Conservation (phyloP, 106 monocot genomes). For the Dendrobium chrysotoxum region DNA sequence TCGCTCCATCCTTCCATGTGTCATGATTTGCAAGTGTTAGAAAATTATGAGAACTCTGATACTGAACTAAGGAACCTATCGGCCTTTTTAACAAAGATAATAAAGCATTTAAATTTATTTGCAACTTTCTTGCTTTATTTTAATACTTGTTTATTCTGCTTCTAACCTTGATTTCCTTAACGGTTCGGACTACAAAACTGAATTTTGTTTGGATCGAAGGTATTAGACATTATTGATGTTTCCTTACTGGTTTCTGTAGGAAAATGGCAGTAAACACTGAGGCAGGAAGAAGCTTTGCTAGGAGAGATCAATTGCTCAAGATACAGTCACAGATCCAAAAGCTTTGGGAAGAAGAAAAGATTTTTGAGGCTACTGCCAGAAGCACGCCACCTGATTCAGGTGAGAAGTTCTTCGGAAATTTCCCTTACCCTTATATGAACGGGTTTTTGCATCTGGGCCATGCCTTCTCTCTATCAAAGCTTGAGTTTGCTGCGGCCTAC, state of each 20-base stretch:
- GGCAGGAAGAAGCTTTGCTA: conserved; percentile 55
- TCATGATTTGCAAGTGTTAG: not conserved
- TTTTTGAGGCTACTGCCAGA: conserved; percentile 51
- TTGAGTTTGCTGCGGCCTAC: conserved; percentile 77
- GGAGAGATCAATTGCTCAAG: conserved; percentile 65
- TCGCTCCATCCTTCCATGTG: too few relatives aligned
- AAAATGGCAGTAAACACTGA: conserved; percentile 35
- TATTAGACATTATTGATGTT: not conserved
- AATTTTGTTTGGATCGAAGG: not conserved
- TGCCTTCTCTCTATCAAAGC: conserved; percentile 70
- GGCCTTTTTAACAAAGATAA: not conserved
- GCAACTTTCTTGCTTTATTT: not conserved
- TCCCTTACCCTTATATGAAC: conserved; percentile 97
- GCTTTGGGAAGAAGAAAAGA: conserved; percentile 56
- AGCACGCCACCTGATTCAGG: conserved; percentile 29
- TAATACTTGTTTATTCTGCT: not conserved
- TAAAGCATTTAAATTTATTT: not conserved
- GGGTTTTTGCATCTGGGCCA: conserved; percentile 79
- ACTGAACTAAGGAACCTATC: not conserved
- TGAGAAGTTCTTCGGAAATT: conserved; percentile 94
- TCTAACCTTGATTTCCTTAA: not conserved
- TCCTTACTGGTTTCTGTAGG: not conserved
- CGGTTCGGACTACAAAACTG: not conserved
- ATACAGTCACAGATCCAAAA: conserved; percentile 58
- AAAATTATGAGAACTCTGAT: not conserved